Evolutionary conservation across 129 eudicot genomes (phyloP).

Genomic region (Arctium lappa): DNA sequence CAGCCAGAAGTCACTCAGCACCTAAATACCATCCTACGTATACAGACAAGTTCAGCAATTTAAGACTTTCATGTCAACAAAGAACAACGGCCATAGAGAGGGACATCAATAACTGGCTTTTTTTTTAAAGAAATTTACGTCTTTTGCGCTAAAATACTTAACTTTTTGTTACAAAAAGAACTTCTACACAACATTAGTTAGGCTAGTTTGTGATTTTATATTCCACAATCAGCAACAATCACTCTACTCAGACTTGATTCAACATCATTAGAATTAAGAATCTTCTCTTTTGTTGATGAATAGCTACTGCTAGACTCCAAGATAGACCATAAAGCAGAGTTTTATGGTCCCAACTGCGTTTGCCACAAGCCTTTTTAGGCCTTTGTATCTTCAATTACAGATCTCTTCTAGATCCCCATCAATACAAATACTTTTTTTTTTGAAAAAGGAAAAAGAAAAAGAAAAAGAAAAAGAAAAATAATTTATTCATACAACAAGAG

Average conservation of each 20-base stretch:
- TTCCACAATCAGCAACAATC: not conserved
- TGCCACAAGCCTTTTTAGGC: not conserved
- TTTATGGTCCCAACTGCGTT: not conserved
- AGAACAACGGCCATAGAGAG: not conserved
- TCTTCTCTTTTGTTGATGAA: not conserved
- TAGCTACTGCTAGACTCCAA: not conserved
- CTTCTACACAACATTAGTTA: not conserved
- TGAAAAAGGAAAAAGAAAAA: not conserved
- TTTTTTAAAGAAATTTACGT: not conserved
- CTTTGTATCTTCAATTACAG: not conserved
- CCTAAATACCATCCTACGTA: slow-evolving; percentile 35
- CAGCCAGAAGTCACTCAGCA: slow-evolving; percentile 26
- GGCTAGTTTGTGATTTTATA: slow-evolving; percentile 8
- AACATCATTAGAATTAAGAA: not conserved
- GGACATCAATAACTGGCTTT: not conserved
- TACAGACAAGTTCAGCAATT: slow-evolving; percentile 13
- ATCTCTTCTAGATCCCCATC: not conserved
- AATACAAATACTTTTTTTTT: not conserved
- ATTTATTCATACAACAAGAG: not conserved
- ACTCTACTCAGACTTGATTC: not conserved
- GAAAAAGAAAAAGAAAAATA: not conserved
- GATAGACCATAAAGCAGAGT: not conserved
- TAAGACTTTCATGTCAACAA: not conserved
- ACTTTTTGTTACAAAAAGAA: not conserved
- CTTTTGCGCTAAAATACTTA: not conserved